phyloP scores from a whole-genome alignment of 2,329 filamentous ascomycete species.

The Curvularia verruculosa region DNA sequence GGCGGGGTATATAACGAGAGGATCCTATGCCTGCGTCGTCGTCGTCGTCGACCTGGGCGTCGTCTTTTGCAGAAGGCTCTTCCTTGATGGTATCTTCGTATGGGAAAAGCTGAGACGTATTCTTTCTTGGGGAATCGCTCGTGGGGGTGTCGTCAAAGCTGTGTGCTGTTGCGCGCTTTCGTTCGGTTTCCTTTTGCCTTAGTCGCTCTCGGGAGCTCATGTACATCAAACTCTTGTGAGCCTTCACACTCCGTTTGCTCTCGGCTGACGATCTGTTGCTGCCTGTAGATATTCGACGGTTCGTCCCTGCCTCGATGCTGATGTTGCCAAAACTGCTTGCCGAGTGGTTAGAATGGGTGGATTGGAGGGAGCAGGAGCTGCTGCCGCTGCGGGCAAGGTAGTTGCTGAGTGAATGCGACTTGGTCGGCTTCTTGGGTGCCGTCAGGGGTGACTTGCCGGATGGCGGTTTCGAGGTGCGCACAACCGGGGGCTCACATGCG shows the following conservation, averaged over 20 bases:
- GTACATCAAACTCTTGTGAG: constrained; percentile 68
- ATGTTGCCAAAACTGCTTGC: constrained; percentile 50
- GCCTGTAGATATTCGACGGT: constrained; percentile 33
- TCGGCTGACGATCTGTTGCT: constrained; percentile 45
- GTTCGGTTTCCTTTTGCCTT: constrained; percentile 66
- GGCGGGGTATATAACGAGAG: constrained; percentile 36
- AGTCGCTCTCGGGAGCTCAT: constrained; percentile 75
- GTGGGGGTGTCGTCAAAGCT: constrained; percentile 49
- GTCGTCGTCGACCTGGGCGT: constrained; percentile 10
- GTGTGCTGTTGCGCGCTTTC: constrained; percentile 60
- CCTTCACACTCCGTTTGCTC: constrained; percentile 44
- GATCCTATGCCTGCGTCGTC: constrained; percentile 31
- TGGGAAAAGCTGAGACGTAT: constrained; percentile 33
- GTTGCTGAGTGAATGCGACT: constrained; percentile 60
- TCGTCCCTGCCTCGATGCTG: constrained; percentile 47
- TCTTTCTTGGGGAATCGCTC: constrained; percentile 33
- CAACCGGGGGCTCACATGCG: constrained; percentile 69
- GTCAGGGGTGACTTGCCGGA: constrained; percentile 76
- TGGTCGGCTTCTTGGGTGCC: constrained; percentile 57
- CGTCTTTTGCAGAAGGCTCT: constrained; percentile 35
- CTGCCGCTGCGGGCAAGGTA: constrained; percentile 58
- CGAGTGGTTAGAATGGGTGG: constrained; percentile 43
- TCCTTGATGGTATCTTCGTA: constrained; percentile 49
- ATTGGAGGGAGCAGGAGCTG: constrained; percentile 46
- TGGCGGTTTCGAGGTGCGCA: constrained; percentile 81